A percentile compares a stretch with the other conserved stretches of the same genome.
These are phyloP conservation scores for Leptographium wingfieldii DNA, from an alignment of 2,329 filamentous ascomycete species.

Conservation along the genomic window DNA sequence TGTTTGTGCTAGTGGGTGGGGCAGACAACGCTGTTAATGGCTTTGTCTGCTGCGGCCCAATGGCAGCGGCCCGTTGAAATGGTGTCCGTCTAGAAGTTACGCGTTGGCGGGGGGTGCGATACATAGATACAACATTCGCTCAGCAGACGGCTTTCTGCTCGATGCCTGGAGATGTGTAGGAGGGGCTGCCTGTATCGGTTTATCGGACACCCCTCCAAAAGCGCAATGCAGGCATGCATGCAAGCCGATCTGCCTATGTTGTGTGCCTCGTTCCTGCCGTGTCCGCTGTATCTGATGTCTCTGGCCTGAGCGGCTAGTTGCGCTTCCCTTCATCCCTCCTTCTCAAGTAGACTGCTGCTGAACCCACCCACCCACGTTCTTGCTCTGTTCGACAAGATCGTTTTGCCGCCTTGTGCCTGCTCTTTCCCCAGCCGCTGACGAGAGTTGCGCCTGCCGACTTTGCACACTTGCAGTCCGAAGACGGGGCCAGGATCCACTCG, in stretches of 20 bases:
- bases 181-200: no score
- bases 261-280: background rate
- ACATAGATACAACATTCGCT: background rate
- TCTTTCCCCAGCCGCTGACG: background rate
- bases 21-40: background rate
- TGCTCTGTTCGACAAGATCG: background rate
- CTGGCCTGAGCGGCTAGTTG: background rate
- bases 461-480: background rate
- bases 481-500: background rate
- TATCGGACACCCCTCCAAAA: background rate
- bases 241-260: background rate
- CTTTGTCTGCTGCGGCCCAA: background rate
- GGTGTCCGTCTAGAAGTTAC: background rate
- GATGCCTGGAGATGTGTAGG: background rate
- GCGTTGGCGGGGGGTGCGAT: background rate
- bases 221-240: background rate
- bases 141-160: background rate
- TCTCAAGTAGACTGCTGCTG: background rate
- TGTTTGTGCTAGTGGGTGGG: background rate
- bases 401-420: background rate
- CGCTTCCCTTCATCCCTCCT: background rate
- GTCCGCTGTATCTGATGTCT: background rate
- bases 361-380: background rate
- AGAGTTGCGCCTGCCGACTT: background rate
- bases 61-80: background rate